Evolutionary conservation across 2,329 filamentous ascomycete species (phyloP), one percentile per base, ranked within the genome.

Genomic region (Fusarium incarnatum): DNA sequence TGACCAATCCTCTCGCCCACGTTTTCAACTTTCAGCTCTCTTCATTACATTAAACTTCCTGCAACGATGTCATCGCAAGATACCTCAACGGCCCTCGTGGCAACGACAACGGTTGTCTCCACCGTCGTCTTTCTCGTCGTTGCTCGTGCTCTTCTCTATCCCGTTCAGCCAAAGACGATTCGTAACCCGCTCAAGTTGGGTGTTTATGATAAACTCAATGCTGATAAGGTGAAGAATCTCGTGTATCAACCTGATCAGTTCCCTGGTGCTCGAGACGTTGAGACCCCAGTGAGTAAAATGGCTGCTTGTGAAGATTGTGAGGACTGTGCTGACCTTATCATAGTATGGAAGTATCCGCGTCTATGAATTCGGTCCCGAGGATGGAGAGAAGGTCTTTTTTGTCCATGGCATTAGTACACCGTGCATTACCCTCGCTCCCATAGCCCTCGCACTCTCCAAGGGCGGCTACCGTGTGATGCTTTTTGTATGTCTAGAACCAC

Each of bases 381-480:
- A 87, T 56, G 94, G 94, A 10, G 85, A 87, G 47, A 94, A 92
- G 74, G 89, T 96, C 7, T 80, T 97, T 18, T 84, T 97, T 34
- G 84, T 97, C 11, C 94, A 97, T 77, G 94, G 94, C 46, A 95
- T 97, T 77, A 93, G 90, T 65, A 97, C 93, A 0, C 91, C 93
- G 1, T 94, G 91, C 78, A 87, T 94, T 73, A 90, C 92, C 3
- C 83, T 96, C 18, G 86, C 86, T 27, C 86, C 86, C 46, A 79
- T 97, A 34, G 92, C 93, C 28, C 83, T 89, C 72, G 85, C 84
- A 22, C 84, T 97, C 23, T 92, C 87, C 5, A 83, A 86, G 41
- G 86, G 86, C 53, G 92, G 93, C 32, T 94, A 89, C 76, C 87
- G 94, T 44, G 93, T 97, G 15, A 90, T 97, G 89, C 83, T 96